phyloP scores from a whole-genome alignment of 768 basidiomycete species.

The Fistulinella prunicolor region DNA sequence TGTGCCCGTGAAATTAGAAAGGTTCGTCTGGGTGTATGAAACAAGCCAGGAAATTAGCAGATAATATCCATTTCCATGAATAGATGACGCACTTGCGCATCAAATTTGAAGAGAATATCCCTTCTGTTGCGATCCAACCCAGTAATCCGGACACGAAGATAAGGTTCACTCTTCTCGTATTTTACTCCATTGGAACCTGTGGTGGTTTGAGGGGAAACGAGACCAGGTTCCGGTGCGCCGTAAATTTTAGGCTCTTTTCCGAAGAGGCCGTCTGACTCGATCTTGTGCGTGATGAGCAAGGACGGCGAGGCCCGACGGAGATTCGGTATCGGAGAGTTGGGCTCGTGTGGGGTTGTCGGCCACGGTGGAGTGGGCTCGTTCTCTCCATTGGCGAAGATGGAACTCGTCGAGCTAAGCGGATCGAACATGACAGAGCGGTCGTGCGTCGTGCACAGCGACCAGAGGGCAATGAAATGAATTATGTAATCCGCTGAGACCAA shows the following conservation, averaged over 20 bases:
- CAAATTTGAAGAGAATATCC: conserved; percentile 90
- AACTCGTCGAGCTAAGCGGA: conserved; percentile 58
- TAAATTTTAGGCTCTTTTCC: conserved; percentile 85
- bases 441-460: no score
- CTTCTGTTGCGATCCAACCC: conserved; percentile 92
- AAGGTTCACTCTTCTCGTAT: conserved; percentile 77
- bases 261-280: conserved; percentile 56
- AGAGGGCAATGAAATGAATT: no score
- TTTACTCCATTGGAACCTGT: conserved; percentile 64
- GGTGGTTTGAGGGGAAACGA: conserved; percentile 71
- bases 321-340: conserved; percentile 69
- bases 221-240: conserved; percentile 78
- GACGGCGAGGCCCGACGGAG: conserved; percentile 61
- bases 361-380: conserved; percentile 55
- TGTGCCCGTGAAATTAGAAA: conserved; percentile 85
- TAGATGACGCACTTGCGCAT: conserved; percentile 71
- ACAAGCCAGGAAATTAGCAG: conserved; percentile 1
- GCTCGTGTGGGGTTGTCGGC: conserved; percentile 77
- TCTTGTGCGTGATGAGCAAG: conserved; percentile 45
- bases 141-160: conserved; percentile 85
- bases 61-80: background rate
- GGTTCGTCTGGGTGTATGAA: conserved; percentile 68
- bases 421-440: conserved; percentile 58
- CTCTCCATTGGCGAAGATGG: conserved; percentile 52
- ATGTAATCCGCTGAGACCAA: conserved; percentile 12